These are phyloP conservation scores for Termitomyces sp. DNA, from an alignment of 768 basidiomycete species.

Conservation along the genomic window DNA sequence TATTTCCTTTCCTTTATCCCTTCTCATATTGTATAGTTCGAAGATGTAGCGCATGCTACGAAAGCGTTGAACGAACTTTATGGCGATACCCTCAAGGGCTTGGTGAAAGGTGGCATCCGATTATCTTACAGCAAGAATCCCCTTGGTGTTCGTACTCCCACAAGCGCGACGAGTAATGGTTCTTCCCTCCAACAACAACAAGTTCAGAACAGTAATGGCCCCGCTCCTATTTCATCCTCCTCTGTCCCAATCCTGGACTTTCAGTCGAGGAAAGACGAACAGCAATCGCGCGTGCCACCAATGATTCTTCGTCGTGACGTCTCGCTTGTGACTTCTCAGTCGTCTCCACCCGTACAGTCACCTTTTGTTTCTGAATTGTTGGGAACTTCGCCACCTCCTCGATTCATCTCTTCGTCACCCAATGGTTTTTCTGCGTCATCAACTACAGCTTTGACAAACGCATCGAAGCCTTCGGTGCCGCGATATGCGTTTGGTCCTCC, in stretches of 20 bases:
- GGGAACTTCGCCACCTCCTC: conserved; percentile 38
- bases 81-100: conserved; percentile 83
- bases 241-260: conserved; percentile 11
- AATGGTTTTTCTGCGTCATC: conserved; percentile 20
- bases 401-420: conserved; percentile 32
- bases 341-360: conserved; percentile 13
- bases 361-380: conserved; percentile 26
- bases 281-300: conserved; percentile 12
- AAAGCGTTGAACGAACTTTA: conserved; percentile 87
- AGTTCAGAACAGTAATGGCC: conserved; percentile 22
- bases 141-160: conserved; percentile 84
- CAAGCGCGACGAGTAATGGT: conserved; percentile 41
- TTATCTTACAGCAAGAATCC: conserved; percentile 98
- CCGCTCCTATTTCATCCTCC: conserved; percentile 3
- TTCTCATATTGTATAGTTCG: conserved; percentile 54
- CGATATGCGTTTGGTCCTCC: conserved; percentile 25
- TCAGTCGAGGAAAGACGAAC: conserved; percentile 14
- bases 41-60: conserved; percentile 80
- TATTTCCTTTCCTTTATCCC: neutral
- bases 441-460: conserved; percentile 23
- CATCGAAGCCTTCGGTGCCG: conserved; percentile 26
- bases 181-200: conserved; percentile 39
- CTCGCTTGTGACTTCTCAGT: conserved; percentile 15
- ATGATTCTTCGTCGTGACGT: conserved; percentile 18
- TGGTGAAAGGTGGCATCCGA: conserved; percentile 96